These are phyloP conservation scores for Cryptosporidium tyzzeri DNA, from an alignment of 169 alveolate species.

Conservation along the genomic window DNA sequence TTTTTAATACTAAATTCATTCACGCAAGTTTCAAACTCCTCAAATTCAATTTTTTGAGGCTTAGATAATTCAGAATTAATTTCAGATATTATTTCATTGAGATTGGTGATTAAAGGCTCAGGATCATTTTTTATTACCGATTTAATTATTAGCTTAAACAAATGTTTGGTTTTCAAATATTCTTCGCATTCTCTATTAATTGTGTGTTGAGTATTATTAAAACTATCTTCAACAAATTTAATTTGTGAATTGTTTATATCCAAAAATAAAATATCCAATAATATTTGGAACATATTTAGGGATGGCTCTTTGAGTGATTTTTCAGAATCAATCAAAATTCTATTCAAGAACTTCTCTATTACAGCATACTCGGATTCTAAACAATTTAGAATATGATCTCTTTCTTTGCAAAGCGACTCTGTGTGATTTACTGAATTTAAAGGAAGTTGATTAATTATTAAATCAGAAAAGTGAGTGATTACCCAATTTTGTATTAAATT, in stretches of 20 bases:
- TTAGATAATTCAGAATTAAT: background rate
- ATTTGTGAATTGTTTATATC: background rate
- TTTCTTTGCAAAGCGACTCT: constrained; percentile 19
- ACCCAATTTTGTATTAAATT: background rate
- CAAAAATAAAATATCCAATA: constrained; percentile 14
- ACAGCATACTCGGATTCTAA: background rate
- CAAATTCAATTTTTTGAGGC: constrained; percentile 21
- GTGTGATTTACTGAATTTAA: constrained; percentile 17
- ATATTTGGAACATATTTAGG: constrained; percentile 21
- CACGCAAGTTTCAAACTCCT: background rate
- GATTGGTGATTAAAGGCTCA: constrained; percentile 7
- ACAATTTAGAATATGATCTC: constrained; percentile 18
- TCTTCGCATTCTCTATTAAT: background rate
- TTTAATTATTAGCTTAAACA: constrained; percentile 20
- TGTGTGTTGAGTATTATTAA: background rate
- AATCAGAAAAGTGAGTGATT: background rate
- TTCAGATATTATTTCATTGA: constrained; percentile 2
- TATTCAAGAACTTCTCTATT: constrained; percentile 8
- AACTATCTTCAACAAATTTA: background rate
- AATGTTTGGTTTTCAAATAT: constrained; percentile 4
- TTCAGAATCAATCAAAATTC: constrained; percentile 30
- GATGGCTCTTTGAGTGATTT: background rate
- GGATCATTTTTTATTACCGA: constrained; percentile 9
- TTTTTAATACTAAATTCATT: constrained; percentile 6
- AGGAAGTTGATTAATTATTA: constrained; percentile 1